Evolutionary conservation across 352 stramenopile species (phyloP), one percentile per base, ranked within the genome.

Genomic region (Pythium dissotocum): DNA sequence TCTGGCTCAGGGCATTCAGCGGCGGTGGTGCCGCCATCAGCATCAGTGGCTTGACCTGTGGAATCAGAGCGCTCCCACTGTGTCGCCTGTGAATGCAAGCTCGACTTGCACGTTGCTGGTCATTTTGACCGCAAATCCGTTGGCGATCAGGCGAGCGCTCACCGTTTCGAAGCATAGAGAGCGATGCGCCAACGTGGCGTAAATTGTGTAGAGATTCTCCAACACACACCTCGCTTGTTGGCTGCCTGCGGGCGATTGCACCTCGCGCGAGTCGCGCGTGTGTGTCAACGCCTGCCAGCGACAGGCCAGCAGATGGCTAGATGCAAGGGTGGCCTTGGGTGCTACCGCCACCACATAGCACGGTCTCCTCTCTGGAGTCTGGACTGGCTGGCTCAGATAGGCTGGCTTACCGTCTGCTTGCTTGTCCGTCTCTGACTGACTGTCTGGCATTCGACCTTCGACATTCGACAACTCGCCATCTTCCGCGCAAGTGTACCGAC

Each of bases 391-490:
- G 46, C 46, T 53, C 46, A 16, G 46, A 44, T 44, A 10, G n/a
- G 8, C 46, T 32, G 6, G n/a, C 21, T 9, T 53, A 7, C 8
- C 21, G 46, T 14, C 46, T 52, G 44, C 14, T 10, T 30, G 44
- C 14, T 14, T 53, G 46, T 53, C 46, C 21, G 46, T 53, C 21
- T 53, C 46, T 53, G 46, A 53, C 38, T 2, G 10, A n/a, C 38
- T 44, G 38, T 44, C 38, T 44, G 46, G 8, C 8, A 28, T 16
- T 1, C 44, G n/a, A 0, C 44, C 10, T 28, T 53, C 46, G 10
- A 7, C 63, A 70, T 59, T 70, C 56, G 35, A 28, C 64, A 71
- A 65, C 64, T 71, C 58, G 58, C 64, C 35, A 30, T 28, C 14
- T 58, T 13, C 33, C 48, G 64, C 64, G 57, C 46, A 33, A 53